Evolutionary conservation across 768 basidiomycete species (phyloP).

Genomic region (Mycena leptocephala): DNA sequence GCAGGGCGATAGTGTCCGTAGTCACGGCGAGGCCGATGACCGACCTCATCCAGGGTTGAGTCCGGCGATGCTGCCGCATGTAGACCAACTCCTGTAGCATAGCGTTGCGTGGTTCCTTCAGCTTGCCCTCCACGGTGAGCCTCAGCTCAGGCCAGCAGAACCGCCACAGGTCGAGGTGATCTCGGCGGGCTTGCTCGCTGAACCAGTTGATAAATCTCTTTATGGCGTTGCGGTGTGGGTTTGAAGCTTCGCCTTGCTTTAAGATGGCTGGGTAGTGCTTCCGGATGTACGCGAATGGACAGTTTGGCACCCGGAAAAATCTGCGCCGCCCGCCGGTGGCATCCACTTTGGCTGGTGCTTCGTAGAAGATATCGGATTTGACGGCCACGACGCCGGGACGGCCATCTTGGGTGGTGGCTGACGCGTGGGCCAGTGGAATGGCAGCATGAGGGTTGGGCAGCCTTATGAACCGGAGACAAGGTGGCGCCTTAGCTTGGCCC

Average conservation of each 20-base stretch:
- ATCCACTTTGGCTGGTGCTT: not conserved
- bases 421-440: conserved; percentile 6
- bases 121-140: conserved; percentile 2
- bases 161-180: conserved; percentile 6
- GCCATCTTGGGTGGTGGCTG: conserved; percentile 17
- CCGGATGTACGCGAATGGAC: conserved; percentile 13
- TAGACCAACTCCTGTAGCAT: conserved; percentile 13
- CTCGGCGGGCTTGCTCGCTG: not conserved
- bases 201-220: not conserved
- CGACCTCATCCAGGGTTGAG: conserved; percentile 27
- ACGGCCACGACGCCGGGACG: conserved; percentile 21
- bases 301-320: not conserved
- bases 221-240: not conserved
- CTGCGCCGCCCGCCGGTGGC: not conserved
- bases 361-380: not conserved
- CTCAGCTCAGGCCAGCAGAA: conserved; percentile 21
- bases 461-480: conserved; percentile 6
- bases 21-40: conserved; percentile 13
- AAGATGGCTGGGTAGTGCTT: not conserved
- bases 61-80: conserved; percentile 27
- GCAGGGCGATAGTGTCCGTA: conserved; percentile 4
- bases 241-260: not conserved
- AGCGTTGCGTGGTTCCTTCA: not conserved
- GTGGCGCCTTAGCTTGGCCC: not conserved
- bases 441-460: conserved; percentile 5